A percentile compares a stretch with the other conserved stretches of the same genome.
These are phyloP conservation scores for Aspergillus baeticus DNA, from an alignment of 495 filamentous ascomycete species.

Conservation along the genomic window DNA sequence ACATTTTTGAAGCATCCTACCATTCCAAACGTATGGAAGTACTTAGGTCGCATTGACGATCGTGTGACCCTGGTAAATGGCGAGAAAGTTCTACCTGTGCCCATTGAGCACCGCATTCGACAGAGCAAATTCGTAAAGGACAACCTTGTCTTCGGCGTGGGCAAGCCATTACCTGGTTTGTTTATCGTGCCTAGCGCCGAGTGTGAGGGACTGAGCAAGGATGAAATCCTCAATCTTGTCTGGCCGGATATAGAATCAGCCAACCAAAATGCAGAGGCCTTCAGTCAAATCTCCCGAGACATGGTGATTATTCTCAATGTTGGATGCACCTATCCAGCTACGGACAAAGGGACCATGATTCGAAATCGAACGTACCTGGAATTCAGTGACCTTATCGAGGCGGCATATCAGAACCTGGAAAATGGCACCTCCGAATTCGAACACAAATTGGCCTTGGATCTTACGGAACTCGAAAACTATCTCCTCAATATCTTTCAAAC, in stretches of 20 bases:
- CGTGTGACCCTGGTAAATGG: conserved; percentile 63
- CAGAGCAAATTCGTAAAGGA: conserved; percentile 21
- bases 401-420: conserved; percentile 29
- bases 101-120: conserved; percentile 49
- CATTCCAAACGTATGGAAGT: conserved; percentile 53
- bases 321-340: conserved; percentile 38
- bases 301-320: conserved; percentile 41
- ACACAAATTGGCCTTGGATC: conserved; percentile 18
- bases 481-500: conserved; percentile 24
- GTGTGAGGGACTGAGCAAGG: conserved; percentile 23
- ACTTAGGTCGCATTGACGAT: conserved; percentile 57
- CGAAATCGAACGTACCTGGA: conserved; percentile 40
- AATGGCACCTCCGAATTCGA: neutral
- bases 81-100: conserved; percentile 65
- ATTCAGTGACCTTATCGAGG: conserved; percentile 42
- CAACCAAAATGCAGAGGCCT: conserved; percentile 37
- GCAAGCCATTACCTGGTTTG: conserved; percentile 23
- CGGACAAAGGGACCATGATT: conserved; percentile 50
- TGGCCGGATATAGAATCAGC: conserved; percentile 41
- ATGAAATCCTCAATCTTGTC: conserved; percentile 38
- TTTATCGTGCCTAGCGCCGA: conserved; percentile 40
- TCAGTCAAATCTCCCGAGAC: conserved; percentile 44
- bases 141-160: conserved; percentile 24
- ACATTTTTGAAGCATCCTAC: conserved; percentile 53
- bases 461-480: conserved; percentile 24